Evolutionary conservation across 192 early-diverging fungal species (phyloP), one percentile per base, ranked within the genome.

Genomic region (Backusella westeae): DNA sequence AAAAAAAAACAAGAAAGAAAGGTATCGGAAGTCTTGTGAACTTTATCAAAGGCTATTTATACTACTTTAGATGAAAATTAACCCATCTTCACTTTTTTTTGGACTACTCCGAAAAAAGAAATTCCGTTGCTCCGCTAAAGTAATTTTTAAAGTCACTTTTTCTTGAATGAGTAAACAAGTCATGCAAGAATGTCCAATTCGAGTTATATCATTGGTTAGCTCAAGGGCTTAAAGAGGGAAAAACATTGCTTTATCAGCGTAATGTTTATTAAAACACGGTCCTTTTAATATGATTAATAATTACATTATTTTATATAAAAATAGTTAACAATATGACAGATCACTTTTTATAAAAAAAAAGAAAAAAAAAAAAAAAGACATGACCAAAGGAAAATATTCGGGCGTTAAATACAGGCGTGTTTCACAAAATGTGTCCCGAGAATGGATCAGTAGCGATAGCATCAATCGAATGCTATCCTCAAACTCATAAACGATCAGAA

Each of bases 31-130:
- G 69, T 35, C 56, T 63, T 35, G 39, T 39, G 19, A 70, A 36
- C n/a, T 39, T 69, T 21, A 69, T 69, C 38, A 69, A 69, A 70
- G 67, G 12, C 17, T 36, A 41, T 69, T 69, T 69, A 41, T 63
- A 63, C 56, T 63, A 29, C 23, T 29, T 12, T 12, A 29, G 23
- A 9, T 56, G 53, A 56, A 56, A 56, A 56, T 21, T 26, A 56
- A 29, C 2, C 26, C 23, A 23, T n/a, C 56, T 29, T 29, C 56
- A 3, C 23, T 63, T 63, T 63, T 63, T 63, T 63, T 63, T 63
- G 56, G 26, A 29, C 56, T 63, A 63, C 56, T 63, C 56, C 56
- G 56, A 63, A 63, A 63, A 63, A 63, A 63, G 23, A 29, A 63
- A 63, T 63, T 29, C 56, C 56, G 56, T 63, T 49, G 46, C 56